These are phyloP conservation scores for Suaeda aralocaspica DNA, from an alignment of 148 eudicot genomes.

Conservation along the genomic window DNA sequence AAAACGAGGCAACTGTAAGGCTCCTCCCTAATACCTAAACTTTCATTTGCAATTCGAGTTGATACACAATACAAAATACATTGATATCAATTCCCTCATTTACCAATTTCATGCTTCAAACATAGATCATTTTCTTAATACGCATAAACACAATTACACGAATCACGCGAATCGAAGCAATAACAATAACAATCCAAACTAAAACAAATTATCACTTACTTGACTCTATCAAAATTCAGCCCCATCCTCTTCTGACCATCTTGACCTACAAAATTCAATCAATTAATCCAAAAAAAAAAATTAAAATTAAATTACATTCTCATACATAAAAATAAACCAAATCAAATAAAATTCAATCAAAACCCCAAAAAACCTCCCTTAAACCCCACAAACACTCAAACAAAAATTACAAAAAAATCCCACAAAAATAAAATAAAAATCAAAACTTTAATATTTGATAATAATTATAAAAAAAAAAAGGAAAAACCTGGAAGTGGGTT, in stretches of 20 bases:
- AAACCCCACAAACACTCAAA: too few relatives aligned
- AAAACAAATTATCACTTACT: conserved; percentile 47
- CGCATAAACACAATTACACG: too few relatives aligned
- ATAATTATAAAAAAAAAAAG: background rate
- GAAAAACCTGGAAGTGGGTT: conserved; percentile 79
- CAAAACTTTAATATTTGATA: background rate
- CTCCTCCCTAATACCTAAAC: background rate
- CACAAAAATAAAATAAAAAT: background rate
- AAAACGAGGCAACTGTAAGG: background rate
- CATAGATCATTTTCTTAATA: too few relatives aligned
- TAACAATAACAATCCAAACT: background rate
- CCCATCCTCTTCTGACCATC: conserved; percentile 96
- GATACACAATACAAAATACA: background rate
- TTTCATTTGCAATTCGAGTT: background rate
- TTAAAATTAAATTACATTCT: background rate
- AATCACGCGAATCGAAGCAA: background rate
- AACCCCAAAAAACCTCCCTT: too few relatives aligned
- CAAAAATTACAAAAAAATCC: too few relatives aligned
- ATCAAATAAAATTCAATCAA: too few relatives aligned
- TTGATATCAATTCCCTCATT: too few relatives aligned
- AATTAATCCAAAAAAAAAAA: too few relatives aligned
- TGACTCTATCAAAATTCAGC: conserved; percentile 81
- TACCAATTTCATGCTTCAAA: too few relatives aligned
- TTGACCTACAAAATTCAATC: conserved; percentile 51
- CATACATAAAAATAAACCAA: too few relatives aligned